Evolutionary conservation across 2,329 filamentous ascomycete genomes (phyloP).

Genomic region (Neophaeococcomyces aloes): DNA sequence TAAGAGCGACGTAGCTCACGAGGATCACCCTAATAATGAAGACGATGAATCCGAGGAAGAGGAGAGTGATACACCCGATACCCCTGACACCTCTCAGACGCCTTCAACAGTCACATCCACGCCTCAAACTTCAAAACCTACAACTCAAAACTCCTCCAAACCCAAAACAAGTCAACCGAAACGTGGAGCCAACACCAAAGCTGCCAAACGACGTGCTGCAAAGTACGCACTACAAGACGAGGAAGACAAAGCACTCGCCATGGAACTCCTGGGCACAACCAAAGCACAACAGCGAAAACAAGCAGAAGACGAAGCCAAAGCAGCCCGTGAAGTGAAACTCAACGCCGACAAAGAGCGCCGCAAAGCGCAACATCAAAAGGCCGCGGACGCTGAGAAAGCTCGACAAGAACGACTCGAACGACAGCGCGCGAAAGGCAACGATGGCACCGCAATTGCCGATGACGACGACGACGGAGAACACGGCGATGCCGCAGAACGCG

Average conservation of each 20-base stretch:
- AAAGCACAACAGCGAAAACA: constrained; percentile 55
- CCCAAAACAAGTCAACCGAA: constrained; percentile 12
- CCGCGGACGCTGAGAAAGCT: constrained; percentile 51
- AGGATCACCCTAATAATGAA: constrained; percentile 7
- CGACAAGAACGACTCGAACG: constrained; percentile 66
- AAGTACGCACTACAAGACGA: constrained; percentile 92
- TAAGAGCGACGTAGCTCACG: constrained; percentile 15
- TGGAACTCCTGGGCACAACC: constrained; percentile 71
- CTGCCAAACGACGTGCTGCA: constrained; percentile 41
- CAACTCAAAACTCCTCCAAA: constrained; percentile 17
- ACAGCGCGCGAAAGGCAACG: constrained; percentile 41
- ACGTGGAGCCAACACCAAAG: constrained; percentile 35
- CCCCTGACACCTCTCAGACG: constrained; percentile 3
- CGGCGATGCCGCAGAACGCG: constrained; percentile 46
- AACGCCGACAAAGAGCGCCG: constrained; percentile 64
- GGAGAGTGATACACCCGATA: neutral
- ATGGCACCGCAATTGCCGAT: constrained; percentile 40
- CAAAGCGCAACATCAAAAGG: constrained; percentile 66
- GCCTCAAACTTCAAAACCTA: constrained; percentile 15
- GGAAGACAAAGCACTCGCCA: constrained; percentile 74
- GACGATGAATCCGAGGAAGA: constrained; percentile 8
- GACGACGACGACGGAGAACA: constrained; percentile 38
- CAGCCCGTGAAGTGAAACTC: constrained; percentile 58
- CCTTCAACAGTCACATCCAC: constrained; percentile 15
- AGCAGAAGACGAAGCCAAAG: constrained; percentile 55